Base-by-base conservation (phyloP, 495 filamentous ascomycete genomes). In the Penicillium macrosclerotiorum region DNA sequence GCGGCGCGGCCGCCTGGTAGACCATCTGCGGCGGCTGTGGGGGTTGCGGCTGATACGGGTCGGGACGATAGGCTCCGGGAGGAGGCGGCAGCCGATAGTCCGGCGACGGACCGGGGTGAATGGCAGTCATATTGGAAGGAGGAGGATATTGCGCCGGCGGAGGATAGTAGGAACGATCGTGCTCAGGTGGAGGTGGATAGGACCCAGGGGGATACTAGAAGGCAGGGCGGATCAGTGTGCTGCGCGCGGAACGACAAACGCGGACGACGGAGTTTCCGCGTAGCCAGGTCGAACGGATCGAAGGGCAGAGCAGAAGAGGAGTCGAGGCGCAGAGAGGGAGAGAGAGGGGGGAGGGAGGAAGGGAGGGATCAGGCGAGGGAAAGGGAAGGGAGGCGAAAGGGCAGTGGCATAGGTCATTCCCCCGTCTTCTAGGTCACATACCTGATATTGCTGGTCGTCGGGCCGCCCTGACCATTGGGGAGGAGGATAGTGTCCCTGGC, bases 1-100 rank as follows among this genome's bases (percentile, higher is more conserved):
- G 76, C 9, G 87, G 87, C 8, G 87, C 86, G 5, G 84, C 84
- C 47, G 83, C 62, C 60, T 85, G 60, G 62, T 83, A 67, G 72
- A 82, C 70, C 54, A 86, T 60, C 58, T 78, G 55, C 19, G 66
- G 65, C 37, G 24, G 56, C 60, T 36, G 59, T 58, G 42, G 37
- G 4, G 64, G 76, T 56, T 59, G 62, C 54, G 49, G 73, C 54
- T 53, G 71, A 49, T 77, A 77, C 35, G 68, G 59, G 45, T 76
- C 73, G 27, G 64, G 55, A 38, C 71, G 74, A 60, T 68, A 74
- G 22, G 63, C 43, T 35, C 33, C 33, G 14, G 72, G 68, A 14
- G 68, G 73, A 24, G 67, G 71, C 22, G 67, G 67, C 12, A 64
- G 56, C 38, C 63, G 63, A 52, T 75, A 71, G 14, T 73, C 69